These are phyloP conservation scores for Haplosporangium sp. DNA, from an alignment of 371 early-diverging fungal species.

Conservation along the genomic window DNA sequence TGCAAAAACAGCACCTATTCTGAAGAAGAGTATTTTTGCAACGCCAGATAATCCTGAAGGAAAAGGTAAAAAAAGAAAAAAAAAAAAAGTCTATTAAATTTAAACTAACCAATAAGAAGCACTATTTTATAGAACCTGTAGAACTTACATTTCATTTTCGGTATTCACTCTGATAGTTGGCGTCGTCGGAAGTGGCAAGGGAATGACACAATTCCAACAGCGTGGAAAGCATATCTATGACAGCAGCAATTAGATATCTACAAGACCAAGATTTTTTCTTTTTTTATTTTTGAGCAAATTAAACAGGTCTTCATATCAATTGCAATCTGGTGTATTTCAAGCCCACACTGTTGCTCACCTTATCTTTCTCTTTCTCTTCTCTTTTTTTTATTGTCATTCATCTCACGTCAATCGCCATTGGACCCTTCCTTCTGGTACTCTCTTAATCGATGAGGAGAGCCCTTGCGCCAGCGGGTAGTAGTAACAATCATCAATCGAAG, in stretches of 20 bases:
- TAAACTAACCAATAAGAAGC: too few relatives aligned
- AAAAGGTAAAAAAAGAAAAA: constrained; percentile 62
- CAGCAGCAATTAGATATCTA: not conserved
- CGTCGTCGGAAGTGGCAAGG: constrained; percentile 77
- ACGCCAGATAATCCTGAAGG: constrained; percentile 76
- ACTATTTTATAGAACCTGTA: too few relatives aligned
- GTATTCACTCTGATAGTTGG: constrained; percentile 61
- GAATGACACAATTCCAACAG: constrained; percentile 76
- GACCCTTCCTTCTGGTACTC: constrained; percentile 2
- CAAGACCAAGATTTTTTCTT: not conserved
- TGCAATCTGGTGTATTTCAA: not conserved
- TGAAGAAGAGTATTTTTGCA: constrained; percentile 77
- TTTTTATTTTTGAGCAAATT: too few relatives aligned
- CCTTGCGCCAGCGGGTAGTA: not conserved
- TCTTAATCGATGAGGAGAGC: constrained; percentile 1
- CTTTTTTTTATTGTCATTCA: not conserved
- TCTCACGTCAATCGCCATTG: constrained; percentile 3
- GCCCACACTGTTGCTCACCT: constrained; percentile 2
- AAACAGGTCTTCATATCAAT: not conserved
- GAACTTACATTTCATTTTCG: not conserved
- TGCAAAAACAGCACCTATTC: constrained; percentile 17
- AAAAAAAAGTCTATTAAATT: not conserved
- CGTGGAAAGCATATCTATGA: constrained; percentile 74
- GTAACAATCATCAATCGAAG: not conserved
- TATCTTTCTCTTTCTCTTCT: not conserved